Conservation (phyloP, 768 basidiomycete species). For the Leucocoprinus birnbaumii region DNA sequence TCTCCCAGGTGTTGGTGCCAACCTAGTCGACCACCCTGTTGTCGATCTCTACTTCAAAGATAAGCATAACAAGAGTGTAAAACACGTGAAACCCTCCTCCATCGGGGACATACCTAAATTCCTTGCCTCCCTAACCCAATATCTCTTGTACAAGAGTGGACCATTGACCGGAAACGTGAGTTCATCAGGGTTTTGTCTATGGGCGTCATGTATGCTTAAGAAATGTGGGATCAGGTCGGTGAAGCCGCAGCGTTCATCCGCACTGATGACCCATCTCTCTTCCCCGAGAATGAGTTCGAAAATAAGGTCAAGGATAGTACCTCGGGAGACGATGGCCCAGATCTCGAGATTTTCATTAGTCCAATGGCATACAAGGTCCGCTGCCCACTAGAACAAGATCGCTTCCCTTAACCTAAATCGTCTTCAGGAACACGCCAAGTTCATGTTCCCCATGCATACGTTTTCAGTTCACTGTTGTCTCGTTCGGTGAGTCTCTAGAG, state of each 20-base stretch:
- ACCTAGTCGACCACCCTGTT: slow-evolving; percentile 68
- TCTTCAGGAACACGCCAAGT: slow-evolving; percentile 31
- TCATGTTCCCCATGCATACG: slow-evolving; percentile 35
- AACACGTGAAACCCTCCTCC: slow-evolving; percentile 30
- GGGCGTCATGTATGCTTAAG: background rate
- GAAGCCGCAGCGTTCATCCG: slow-evolving; percentile 56
- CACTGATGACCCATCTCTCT: slow-evolving; percentile 42
- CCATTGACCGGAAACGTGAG: slow-evolving; percentile 53
- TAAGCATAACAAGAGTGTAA: slow-evolving; percentile 40
- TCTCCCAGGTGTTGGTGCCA: slow-evolving; percentile 70
- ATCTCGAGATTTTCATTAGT: slow-evolving; percentile 39
- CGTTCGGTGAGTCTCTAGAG: slow-evolving; percentile 24
- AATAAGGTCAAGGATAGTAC: slow-evolving; percentile 33
- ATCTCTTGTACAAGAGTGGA: slow-evolving; percentile 42
- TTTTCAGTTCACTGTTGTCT: slow-evolving; percentile 35
- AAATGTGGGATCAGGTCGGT: slow-evolving; percentile 24
- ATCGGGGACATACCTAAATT: slow-evolving; percentile 26
- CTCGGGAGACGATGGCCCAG: slow-evolving; percentile 36
- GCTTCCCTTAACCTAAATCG: background rate
- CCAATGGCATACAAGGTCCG: slow-evolving; percentile 36
- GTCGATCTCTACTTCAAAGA: slow-evolving; percentile 53
- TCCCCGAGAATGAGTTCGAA: slow-evolving; percentile 33
- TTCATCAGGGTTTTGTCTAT: too few species aligned
- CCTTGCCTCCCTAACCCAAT: slow-evolving; percentile 34
- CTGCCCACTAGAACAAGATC: background rate